Conservation (phyloP, 2,329 filamentous ascomycete species). For the Diplodia sapinea region DNA sequence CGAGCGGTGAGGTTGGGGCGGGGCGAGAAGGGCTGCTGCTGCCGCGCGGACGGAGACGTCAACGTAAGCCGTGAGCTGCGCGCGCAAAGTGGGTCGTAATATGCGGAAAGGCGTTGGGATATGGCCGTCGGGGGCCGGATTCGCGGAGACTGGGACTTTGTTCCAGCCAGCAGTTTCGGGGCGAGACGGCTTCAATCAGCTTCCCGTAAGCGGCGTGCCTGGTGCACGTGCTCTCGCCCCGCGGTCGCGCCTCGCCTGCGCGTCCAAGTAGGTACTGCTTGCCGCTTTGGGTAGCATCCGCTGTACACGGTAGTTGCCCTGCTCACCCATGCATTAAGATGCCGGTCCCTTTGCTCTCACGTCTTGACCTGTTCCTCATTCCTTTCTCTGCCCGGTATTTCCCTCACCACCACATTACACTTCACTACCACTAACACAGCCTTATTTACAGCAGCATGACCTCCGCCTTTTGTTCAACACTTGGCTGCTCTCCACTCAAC, state of each 20-base stretch:
- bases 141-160: neutral
- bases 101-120: conserved; percentile 4
- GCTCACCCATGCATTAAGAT: too few relatives aligned
- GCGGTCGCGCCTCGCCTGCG: conserved; percentile 1
- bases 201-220: neutral
- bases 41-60: conserved; percentile 2
- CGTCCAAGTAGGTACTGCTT: neutral
- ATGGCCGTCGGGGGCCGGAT: conserved; percentile 1
- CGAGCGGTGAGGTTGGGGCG: conserved; percentile 1
- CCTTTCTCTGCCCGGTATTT: too few relatives aligned
- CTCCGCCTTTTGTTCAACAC: too few relatives aligned
- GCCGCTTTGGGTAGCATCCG: conserved; percentile 13
- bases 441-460: too few relatives aligned
- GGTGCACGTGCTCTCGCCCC: conserved; percentile 19
- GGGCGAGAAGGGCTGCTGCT: conserved; percentile 4
- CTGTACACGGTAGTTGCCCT: neutral
- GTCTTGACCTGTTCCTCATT: too few relatives aligned
- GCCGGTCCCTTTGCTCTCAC: too few relatives aligned
- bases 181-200: conserved; percentile 1
- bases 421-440: too few relatives aligned
- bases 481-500: neutral
- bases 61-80: conserved; percentile 3
- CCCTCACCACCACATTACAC: too few relatives aligned
- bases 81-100: neutral
- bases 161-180: neutral